These are phyloP conservation scores for Clonostachys sp. DNA, from an alignment of 2,329 filamentous ascomycete genomes.

Conservation along the genomic window DNA sequence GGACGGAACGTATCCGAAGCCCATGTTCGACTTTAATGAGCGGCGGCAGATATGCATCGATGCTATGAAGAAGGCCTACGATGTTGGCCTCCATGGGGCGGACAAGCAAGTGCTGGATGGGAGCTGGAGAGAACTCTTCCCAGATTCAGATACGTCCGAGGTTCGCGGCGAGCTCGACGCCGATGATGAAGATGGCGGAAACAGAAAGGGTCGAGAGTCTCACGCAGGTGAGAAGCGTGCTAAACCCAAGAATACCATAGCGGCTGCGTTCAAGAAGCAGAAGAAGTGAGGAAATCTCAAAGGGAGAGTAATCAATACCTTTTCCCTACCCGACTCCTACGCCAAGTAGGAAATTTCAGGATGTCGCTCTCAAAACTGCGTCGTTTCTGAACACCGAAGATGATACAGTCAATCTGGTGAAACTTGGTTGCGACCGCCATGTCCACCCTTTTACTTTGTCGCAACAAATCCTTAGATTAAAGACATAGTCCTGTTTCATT, in stretches of 20 bases:
- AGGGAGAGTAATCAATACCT: neutral
- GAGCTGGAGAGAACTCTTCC: conserved; percentile 44
- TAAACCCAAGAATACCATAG: too few species aligned
- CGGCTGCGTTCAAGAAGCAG: neutral
- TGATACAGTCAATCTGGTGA: too few species aligned
- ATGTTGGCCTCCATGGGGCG: conserved; percentile 59
- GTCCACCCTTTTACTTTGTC: too few species aligned
- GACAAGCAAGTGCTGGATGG: conserved; percentile 59
- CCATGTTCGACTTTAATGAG: conserved; percentile 72
- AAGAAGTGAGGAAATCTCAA: conserved; percentile 5
- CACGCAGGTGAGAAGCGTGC: too few species aligned
- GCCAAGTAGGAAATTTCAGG: too few species aligned
- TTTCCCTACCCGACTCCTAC: too few species aligned
- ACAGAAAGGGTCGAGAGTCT: too few species aligned
- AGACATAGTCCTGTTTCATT: too few species aligned
- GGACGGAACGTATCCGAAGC: conserved; percentile 60
- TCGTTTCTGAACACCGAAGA: too few species aligned
- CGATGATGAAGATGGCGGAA: conserved; percentile 19
- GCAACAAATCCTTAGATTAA: too few species aligned
- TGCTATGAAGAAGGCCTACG: conserved; percentile 68
- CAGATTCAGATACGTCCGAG: conserved; percentile 24
- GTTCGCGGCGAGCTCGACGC: conserved; percentile 29
- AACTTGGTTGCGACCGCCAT: too few species aligned
- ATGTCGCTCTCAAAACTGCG: too few species aligned
- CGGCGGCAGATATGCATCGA: conserved; percentile 58